A percentile compares a stretch with the other conserved stretches of the same genome.
Conservation (phyloP, 2,329 filamentous ascomycete genomes). For the Tolypocladium inflatum region DNA sequence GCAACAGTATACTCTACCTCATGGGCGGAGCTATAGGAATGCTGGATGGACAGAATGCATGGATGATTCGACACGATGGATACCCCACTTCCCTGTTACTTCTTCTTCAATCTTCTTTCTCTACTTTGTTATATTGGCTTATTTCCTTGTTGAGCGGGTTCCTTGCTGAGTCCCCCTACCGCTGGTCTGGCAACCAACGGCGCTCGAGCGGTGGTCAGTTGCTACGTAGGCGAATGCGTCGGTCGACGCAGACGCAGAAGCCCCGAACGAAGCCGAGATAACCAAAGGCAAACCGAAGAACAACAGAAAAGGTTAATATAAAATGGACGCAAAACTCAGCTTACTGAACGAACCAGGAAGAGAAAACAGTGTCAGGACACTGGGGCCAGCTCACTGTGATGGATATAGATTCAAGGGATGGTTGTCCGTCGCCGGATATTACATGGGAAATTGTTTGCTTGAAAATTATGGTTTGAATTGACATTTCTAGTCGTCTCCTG, state of each 20-base stretch:
- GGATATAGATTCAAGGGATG: constrained; percentile 29
- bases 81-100: constrained; percentile 27
- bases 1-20: constrained; percentile 23
- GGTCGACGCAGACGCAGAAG: not conserved
- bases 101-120: constrained; percentile 9
- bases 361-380: constrained; percentile 13
- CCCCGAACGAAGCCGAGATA: not conserved
- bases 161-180: constrained; percentile 2
- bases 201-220: not conserved
- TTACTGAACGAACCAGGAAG: constrained; percentile 11
- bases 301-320: constrained; percentile 6
- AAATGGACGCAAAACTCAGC: constrained; percentile 4
- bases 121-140: constrained; percentile 9
- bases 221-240: not conserved
- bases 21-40: constrained; percentile 12
- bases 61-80: constrained; percentile 35
- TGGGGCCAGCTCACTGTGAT: constrained; percentile 14
- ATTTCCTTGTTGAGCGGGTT: constrained; percentile 11
- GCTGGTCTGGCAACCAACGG: constrained; percentile 14
- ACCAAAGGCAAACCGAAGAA: constrained; percentile 1
- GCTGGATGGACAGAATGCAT: constrained; percentile 31
- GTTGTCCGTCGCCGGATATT: constrained; percentile 32
- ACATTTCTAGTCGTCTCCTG: not conserved
- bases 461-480: constrained; percentile 1
- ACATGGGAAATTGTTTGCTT: constrained; percentile 2